These are phyloP conservation scores for Mycena rebaudengoi DNA, from an alignment of 768 basidiomycete genomes.

Conservation along the genomic window DNA sequence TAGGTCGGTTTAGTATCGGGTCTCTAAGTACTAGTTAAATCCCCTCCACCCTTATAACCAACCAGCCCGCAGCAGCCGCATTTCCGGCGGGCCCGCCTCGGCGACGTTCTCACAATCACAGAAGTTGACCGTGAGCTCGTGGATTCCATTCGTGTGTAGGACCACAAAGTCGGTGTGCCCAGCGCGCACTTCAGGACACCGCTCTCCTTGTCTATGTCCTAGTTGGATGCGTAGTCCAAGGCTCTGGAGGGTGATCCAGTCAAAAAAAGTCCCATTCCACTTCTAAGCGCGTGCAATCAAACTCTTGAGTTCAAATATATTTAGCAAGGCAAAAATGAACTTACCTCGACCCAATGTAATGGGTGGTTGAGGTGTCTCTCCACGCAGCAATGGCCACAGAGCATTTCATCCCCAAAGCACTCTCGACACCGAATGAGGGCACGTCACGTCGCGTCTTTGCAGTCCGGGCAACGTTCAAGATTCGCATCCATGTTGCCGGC, in stretches of 20 bases:
- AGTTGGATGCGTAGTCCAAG: slow-evolving; percentile 1
- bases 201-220: neutral
- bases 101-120: neutral
- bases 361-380: slow-evolving; percentile 15
- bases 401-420: neutral
- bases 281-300: too few relatives aligned
- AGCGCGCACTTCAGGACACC: neutral
- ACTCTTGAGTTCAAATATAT: neutral
- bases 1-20: too few relatives aligned
- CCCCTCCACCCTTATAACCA: too few relatives aligned
- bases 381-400: neutral
- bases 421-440: neutral
- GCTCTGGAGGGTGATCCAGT: neutral
- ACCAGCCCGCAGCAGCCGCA: too few relatives aligned
- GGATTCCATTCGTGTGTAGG: neutral
- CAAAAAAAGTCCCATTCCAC: neutral
- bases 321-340: neutral
- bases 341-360: slow-evolving; percentile 27
- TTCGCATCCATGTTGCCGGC: neutral
- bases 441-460: neutral
- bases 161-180: neutral
- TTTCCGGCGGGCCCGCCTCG: neutral
- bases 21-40: too few relatives aligned
- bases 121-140: neutral
- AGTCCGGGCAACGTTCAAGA: neutral